phyloP scores from a whole-genome alignment of 2,329 filamentous ascomycete genomes.

The Verticillium alfalfae region DNA sequence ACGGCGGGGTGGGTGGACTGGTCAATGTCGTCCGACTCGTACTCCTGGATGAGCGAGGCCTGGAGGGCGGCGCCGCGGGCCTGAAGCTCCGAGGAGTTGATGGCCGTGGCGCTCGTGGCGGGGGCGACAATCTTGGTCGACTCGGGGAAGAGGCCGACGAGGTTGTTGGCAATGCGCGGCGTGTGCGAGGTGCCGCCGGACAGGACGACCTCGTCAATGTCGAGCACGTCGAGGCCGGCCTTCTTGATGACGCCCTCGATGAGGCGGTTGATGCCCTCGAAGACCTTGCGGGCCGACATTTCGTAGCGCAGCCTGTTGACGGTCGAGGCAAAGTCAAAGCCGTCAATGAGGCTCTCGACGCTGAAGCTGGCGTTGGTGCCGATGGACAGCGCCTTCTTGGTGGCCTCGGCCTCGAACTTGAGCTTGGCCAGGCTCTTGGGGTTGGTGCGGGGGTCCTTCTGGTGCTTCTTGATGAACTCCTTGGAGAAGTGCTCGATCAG shows the following conservation, averaged over 20 bases:
- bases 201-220: slow-evolving; percentile 92
- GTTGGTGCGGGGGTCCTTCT: slow-evolving; percentile 78
- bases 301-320: slow-evolving; percentile 94
- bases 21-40: slow-evolving; percentile 87
- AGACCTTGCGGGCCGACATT: slow-evolving; percentile 78
- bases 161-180: slow-evolving; percentile 81
- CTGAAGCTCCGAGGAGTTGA: slow-evolving; percentile 90
- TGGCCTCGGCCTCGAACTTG: slow-evolving; percentile 81
- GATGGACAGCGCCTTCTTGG: slow-evolving; percentile 87
- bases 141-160: slow-evolving; percentile 75
- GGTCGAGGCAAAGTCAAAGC: slow-evolving; percentile 84
- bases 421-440: slow-evolving; percentile 83
- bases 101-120: slow-evolving; percentile 67
- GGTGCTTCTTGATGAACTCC: slow-evolving; percentile 98
- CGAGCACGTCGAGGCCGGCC: slow-evolving; percentile 84
- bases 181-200: slow-evolving; percentile 90
- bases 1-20: slow-evolving; percentile 95
- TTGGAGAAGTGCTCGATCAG: slow-evolving; percentile 96
- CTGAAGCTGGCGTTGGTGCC: slow-evolving; percentile 86
- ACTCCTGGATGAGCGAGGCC: slow-evolving; percentile 89
- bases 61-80: slow-evolving; percentile 92
- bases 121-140: slow-evolving; percentile 76
- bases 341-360: slow-evolving; percentile 84
- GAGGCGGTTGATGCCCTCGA: slow-evolving; percentile 80
- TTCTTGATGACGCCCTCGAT: slow-evolving; percentile 85